phyloP scores from a whole-genome alignment of 164 flowering plant genomes.

The Malania oleifera region DNA sequence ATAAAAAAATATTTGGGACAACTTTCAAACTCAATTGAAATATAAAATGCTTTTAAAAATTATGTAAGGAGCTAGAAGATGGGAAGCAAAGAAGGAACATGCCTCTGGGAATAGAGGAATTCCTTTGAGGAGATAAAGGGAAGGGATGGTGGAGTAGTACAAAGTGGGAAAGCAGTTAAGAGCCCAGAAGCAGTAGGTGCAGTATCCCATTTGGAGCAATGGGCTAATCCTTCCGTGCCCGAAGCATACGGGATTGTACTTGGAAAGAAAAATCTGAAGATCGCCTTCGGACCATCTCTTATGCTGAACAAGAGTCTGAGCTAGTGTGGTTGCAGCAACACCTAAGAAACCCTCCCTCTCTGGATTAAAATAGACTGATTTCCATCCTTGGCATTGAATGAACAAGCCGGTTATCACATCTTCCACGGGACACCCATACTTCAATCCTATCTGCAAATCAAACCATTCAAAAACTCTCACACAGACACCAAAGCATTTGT shows the following conservation, averaged over 20 bases:
- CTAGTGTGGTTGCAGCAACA: conserved; percentile 41
- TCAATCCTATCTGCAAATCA: conserved; percentile 54
- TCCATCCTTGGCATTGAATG: conserved; percentile 68
- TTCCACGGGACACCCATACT: conserved; percentile 62
- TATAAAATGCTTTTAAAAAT: no score
- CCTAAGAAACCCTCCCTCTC: conserved; percentile 49
- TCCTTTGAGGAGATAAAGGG: conserved; percentile 57
- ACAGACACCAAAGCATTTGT: background rate
- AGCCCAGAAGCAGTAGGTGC: conserved; percentile 48
- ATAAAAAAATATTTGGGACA: no score
- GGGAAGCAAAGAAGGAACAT: background rate
- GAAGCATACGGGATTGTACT: conserved; percentile 41
- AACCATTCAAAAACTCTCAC: background rate
- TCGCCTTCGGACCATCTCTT: conserved; percentile 85
- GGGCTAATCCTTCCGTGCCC: conserved; percentile 41
- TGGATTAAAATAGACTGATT: conserved; percentile 46
- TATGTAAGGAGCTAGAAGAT: background rate
- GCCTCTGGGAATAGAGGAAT: conserved; percentile 61
- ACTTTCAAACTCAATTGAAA: no score
- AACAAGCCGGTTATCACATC: conserved; percentile 62
- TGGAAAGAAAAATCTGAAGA: conserved; percentile 52
- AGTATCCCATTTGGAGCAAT: conserved; percentile 50
- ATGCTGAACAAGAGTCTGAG: conserved; percentile 52
- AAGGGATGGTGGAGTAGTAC: conserved; percentile 49
- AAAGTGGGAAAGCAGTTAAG: conserved; percentile 42